Evolutionary conservation across 352 stramenopile species (phyloP), one percentile per base, ranked within the genome.

Genomic region (Phytophthora kernoviae): DNA sequence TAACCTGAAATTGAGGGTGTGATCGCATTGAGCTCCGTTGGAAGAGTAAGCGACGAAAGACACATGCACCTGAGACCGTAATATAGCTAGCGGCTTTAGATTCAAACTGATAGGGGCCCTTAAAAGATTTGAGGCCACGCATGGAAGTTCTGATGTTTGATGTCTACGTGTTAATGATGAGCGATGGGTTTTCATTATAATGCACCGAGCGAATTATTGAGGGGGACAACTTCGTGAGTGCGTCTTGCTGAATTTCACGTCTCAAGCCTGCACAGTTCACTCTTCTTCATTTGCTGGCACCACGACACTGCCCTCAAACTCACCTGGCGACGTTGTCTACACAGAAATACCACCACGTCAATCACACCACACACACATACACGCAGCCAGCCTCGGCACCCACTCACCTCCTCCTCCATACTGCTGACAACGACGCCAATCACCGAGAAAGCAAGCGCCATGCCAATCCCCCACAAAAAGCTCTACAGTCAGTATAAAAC

Each of bases 381-480:
- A 21, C 22, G 51, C 44, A 12, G 8, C 20, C 26, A 32, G 32
- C 9, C 12, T 10, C 14, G 21, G n/a, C 21, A n/a, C 15, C 15
- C 14, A 45, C 58, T 33, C 44, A 88, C 82, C 69, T 88, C 76
- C 69, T 88, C 76, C 58, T 91, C 79, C 78, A 90, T 88, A 24
- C 63, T 66, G 49, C 78, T 78, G 56, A 90, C 81, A 58, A 91
- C 73, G 22, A 85, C 70, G 22, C 84, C 84, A 20, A 94, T 57
- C 14, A 91, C 59, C 6, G 80, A 80, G 56, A 94, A 94, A 22
- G 77, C 84, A 1, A 91, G 52, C 2, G 84, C 77, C 82, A 94
- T 92, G 37, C 84, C 84, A 49, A 90, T 70, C 4, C 82, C 84
- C 79, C 80, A 94, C 12, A 90, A 54, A 45, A 94, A 94, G 47